Base-by-base conservation (phyloP, 768 basidiomycete genomes). In the Podaxis rugospora region DNA sequence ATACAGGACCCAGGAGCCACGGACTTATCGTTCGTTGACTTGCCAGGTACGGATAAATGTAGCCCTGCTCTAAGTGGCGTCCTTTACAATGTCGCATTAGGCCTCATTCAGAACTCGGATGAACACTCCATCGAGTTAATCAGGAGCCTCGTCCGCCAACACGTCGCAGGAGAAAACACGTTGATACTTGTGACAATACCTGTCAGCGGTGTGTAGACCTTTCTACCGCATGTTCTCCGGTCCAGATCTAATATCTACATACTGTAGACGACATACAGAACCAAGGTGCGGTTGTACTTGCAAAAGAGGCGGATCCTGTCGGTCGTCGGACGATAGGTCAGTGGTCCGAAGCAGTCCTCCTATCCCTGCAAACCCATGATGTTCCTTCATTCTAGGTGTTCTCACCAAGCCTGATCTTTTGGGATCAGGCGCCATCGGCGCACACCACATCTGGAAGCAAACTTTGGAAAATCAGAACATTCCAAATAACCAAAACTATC, bases 371-470 rank as follows among this genome's bases (percentile, higher is more conserved):
- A 7, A 21, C 42, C 5, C 11, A 11, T 3, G 9, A 21, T 23
- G 9, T 13, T 6, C 23, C 11, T 9, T 11, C 7, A 49, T 49
- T 44, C 1, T 63, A 90, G 88, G 85, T 4, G 80, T 91, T 1
- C 76, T 90, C 9, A 91, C 89, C 0, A 90, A 91, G 64, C 84
- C 87, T 0, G 90, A 92, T 63, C 75, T 70, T 3, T 69, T 91
- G 1, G 67, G 72, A 0, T 46, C 63, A 0, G 85, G 84, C 9
- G 74, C 79, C 2, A 76, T 68, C 3, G 73, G 78, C 44, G 49
- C 75, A 49, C 79, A 72, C 14, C 50, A 73, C 35, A 47, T 39
- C 28, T 89, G 88, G 86, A 71, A 75, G n/a, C 73, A 78, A 0
- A 74, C 85, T 2, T 70, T 89, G 4, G 75, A 83, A 61, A 84